Evolutionary conservation across 495 filamentous ascomycete genomes (phyloP).

Genomic region (Tuber borchii): DNA sequence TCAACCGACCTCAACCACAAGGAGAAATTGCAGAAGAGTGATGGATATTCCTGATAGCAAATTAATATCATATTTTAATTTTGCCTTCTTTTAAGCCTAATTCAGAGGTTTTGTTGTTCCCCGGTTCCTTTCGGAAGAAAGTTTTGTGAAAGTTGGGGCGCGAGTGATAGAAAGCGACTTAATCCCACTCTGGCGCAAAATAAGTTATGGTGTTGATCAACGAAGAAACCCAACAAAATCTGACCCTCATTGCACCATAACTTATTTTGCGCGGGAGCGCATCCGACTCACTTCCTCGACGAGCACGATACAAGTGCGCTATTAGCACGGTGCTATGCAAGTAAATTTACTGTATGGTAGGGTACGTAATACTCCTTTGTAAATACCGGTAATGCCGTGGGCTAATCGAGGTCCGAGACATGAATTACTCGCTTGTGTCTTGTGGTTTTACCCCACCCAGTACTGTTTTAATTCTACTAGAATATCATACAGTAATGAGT

Average conservation of each 20-base stretch:
- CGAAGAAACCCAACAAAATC: too few relatives aligned
- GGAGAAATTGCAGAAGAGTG: not conserved
- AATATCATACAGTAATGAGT: not conserved
- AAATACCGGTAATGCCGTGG: not conserved
- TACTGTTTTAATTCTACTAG: not conserved
- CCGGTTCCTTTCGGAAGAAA: too few relatives aligned
- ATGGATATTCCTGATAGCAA: not conserved
- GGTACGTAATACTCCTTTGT: conserved; percentile 2
- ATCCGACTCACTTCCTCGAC: not conserved
- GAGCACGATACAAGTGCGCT: not conserved
- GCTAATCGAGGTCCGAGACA: not conserved
- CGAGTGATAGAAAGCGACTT: not conserved
- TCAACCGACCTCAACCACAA: not conserved
- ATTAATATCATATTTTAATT: not conserved
- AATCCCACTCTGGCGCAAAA: too few relatives aligned
- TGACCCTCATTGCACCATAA: too few relatives aligned
- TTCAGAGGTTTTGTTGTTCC: not conserved
- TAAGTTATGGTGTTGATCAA: too few relatives aligned
- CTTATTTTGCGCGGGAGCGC: too few relatives aligned
- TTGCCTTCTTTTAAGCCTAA: not conserved
- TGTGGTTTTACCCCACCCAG: not conserved
- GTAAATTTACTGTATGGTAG: too few relatives aligned
- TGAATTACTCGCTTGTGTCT: not conserved
- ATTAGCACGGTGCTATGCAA: not conserved
- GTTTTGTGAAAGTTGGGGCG: not conserved